Evolutionary conservation across 441 rosid species (phyloP), one percentile per base, ranked within the genome.

Genomic region (Syzygium malaccense): DNA sequence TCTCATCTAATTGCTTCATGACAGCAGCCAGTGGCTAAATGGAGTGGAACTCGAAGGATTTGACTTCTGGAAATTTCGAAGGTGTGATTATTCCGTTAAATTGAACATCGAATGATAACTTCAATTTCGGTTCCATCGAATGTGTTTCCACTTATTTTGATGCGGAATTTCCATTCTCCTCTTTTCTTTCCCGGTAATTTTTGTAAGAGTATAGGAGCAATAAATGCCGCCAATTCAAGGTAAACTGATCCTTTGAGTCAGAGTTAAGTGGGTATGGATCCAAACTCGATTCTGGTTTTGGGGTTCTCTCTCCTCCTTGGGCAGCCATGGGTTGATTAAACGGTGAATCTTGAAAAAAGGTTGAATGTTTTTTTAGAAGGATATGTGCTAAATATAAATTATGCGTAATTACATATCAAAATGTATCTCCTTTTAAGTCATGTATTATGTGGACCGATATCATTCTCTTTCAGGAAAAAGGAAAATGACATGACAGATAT

Each of bases 11-110:
- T 89, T 87, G 87, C 87, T 85, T 90, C 86, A 45, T 71, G 53
- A 92, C 85, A 19, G 86, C 89, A 89, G 93, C 88, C 33, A 25
- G 89, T 89, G 79, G 87, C 87, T 89, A 88, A 87, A 95, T 96
- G 97, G 98, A 93, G 91, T 87, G 86, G 75, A 87, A 88, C 64
- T 86, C 85, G 48, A 89, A 92, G 83, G 93, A 92, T 90, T 37
- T 88, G 54, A 45, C 55, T 30, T 87, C 91, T 18, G 62, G 91
- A 66, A 87, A 84, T 84, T 88, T 90, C 90, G 90, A 90, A 91
- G 94, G 93, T 93, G 49, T 66, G 87, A 37, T 86, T 62, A 53
- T 49, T 79, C 14, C n/a, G 80, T 71, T 71, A 71, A 71, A 71
- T 25, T 54, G 86, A 55, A 54, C 41, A 23, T 30, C 25, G 62